Conservation (phyloP, 371 early-diverging fungal genomes). For the Mucor racemosus region DNA sequence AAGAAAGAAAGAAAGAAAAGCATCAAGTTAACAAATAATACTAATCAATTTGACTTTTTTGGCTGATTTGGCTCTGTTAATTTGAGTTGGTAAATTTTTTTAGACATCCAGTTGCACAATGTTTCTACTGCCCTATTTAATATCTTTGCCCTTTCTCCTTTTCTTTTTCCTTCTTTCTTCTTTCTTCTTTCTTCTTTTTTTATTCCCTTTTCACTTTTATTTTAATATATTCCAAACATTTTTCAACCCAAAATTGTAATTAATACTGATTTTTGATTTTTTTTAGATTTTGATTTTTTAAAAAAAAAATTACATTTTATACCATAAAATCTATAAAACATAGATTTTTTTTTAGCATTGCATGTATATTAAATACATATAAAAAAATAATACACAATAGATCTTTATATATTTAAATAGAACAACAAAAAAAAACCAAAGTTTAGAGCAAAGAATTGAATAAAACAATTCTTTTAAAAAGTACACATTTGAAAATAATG, state of each 20-base stretch:
- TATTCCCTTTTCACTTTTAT: neutral
- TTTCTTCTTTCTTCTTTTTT: neutral
- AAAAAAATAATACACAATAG: neutral
- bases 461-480: neutral
- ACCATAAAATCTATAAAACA: too few species aligned
- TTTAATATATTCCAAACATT: too few species aligned
- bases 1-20: too few species aligned
- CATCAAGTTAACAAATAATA: too few species aligned
- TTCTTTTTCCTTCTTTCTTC: neutral
- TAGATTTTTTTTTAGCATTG: neutral
- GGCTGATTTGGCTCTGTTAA: neutral
- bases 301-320: too few species aligned
- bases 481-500: neutral
- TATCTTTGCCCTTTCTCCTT: neutral
- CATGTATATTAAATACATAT: neutral
- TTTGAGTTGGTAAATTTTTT: neutral
- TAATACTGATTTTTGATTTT: too few species aligned
- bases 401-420: neutral
- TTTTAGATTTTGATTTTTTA: too few species aligned
- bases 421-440: neutral
- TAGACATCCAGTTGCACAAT: neutral
- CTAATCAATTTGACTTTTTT: neutral
- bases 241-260: too few species aligned
- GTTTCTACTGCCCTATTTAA: neutral
- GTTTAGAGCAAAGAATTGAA: neutral